Evolutionary conservation across 345 rosid genomes (phyloP), one percentile per base, ranked within the genome.

Genomic region (Populus nigra): DNA sequence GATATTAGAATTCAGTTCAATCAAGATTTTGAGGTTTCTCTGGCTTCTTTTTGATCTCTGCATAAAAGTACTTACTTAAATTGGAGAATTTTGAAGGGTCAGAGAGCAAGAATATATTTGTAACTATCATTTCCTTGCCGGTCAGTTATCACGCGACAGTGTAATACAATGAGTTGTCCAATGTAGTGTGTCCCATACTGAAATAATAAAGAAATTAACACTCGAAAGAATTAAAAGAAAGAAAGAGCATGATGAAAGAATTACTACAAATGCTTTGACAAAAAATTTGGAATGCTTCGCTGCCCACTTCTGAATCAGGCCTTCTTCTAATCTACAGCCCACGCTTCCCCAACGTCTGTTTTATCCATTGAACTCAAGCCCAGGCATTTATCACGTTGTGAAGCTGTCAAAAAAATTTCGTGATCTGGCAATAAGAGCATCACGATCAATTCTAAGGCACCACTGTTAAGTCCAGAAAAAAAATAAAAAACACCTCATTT

Each of bases 191-290:
- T 50, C 55, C 15, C 8, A 73, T 39, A 61, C 39, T 17, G n/a
- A 75, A 35, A n/a, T 31, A 41, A 62, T 47, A 22, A 75, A 17
- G 27, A 49, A 43, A 74, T 8, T 49, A 45, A 68, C 72, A 76
- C 77, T 36, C 62, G 25, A 57, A 45, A 29, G 67, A 63, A 65
- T 66, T 38, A 27, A 36, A 57, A 59, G 16, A 35, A 45, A 27
- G 20, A 77, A 81, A 80, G 71, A 84, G 80, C 68, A 22, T 83
- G 88, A 83, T 85, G 86, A 88, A 88, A 82, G 88, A 87, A 87
- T 87, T 75, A 83, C 91, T 83, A 85, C 87, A 85, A 76, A 71
- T 69, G 78, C 85, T n/a, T 61, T 25, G 72, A 68, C 72, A 49
- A 81, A 75, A 73, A 80, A 41, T 35, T 57, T 38, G 43, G 75